Percentiles rank a stretch among this genome's conserved stretches.
These are phyloP conservation scores for Kwoniella shandongensis DNA, from an alignment of 768 basidiomycete species.

Conservation along the genomic window DNA sequence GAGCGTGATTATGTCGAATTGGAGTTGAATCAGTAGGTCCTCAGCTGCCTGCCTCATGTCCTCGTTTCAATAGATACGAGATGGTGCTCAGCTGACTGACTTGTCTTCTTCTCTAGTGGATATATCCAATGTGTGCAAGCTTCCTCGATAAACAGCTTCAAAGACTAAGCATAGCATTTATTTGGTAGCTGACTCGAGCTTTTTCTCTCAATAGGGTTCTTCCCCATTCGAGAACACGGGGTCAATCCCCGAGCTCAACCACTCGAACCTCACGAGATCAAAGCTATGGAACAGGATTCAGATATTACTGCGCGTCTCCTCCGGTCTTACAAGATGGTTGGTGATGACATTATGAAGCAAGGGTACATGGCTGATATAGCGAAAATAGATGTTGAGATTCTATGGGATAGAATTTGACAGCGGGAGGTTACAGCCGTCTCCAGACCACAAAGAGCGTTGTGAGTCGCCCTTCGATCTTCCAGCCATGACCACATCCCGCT, in stretches of 20 bases:
- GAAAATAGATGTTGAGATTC: conserved; percentile 35
- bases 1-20: conserved; percentile 34
- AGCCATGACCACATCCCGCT: neutral
- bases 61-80: too few relatives aligned
- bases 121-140: conserved; percentile 39
- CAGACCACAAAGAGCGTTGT: conserved; percentile 28
- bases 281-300: conserved; percentile 29
- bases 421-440: conserved; percentile 16
- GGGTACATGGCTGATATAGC: neutral
- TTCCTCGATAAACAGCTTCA: too few relatives aligned
- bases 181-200: neutral
- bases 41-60: too few relatives aligned
- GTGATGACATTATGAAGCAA: conserved; percentile 7
- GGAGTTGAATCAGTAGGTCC: conserved; percentile 45
- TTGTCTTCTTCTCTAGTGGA: conserved; percentile 25
- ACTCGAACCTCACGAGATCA: conserved; percentile 37
- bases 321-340: conserved; percentile 42
- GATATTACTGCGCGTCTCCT: conserved; percentile 27
- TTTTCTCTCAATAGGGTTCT: conserved; percentile 36
- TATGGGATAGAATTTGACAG: conserved; percentile 43
- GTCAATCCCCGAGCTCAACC: conserved; percentile 45
- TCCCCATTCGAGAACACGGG: conserved; percentile 49
- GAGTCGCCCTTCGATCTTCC: too few relatives aligned
- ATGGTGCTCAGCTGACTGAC: conserved; percentile 6
- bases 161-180: too few relatives aligned